Conservation (phyloP, 2,329 filamentous ascomycete species). For the Ophiostoma piceae region DNA sequence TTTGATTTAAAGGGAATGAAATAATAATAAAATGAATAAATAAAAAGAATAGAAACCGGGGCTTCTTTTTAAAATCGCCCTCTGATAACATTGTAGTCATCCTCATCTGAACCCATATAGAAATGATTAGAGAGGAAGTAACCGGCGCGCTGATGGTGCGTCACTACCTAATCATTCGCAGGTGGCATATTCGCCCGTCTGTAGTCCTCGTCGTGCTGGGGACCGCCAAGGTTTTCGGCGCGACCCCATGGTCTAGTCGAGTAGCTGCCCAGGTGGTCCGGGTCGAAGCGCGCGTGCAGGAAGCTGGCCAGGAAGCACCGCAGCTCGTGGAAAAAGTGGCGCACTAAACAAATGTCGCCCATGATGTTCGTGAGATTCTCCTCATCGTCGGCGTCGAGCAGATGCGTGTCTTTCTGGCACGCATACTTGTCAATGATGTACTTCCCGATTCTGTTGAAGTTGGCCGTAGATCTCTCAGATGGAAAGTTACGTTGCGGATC, state of each 20-base stretch:
- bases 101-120: too few species aligned
- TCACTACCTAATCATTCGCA: background rate
- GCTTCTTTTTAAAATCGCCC: too few species aligned
- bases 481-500: constrained; percentile 40
- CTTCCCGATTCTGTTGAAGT: too few species aligned
- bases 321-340: constrained; percentile 79
- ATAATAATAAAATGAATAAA: too few species aligned
- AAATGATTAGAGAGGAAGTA: too few species aligned
- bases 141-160: too few species aligned
- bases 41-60: too few species aligned
- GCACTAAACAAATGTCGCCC: constrained; percentile 55
- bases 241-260: constrained; percentile 47
- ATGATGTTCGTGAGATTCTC: constrained; percentile 68
- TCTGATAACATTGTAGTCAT: too few species aligned
- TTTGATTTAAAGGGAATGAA: too few species aligned
- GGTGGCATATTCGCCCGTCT: background rate
- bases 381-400: constrained; percentile 66
- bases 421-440: constrained; percentile 62
- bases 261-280: constrained; percentile 70
- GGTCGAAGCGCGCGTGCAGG: constrained; percentile 62
- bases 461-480: too few species aligned
- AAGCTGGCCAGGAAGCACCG: constrained; percentile 74
- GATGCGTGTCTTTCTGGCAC: constrained; percentile 49
- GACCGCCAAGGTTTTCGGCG: background rate
- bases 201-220: background rate